phyloP scores from a whole-genome alignment of 1,284 basidiomycete species.

The Puccinia novopanici region DNA sequence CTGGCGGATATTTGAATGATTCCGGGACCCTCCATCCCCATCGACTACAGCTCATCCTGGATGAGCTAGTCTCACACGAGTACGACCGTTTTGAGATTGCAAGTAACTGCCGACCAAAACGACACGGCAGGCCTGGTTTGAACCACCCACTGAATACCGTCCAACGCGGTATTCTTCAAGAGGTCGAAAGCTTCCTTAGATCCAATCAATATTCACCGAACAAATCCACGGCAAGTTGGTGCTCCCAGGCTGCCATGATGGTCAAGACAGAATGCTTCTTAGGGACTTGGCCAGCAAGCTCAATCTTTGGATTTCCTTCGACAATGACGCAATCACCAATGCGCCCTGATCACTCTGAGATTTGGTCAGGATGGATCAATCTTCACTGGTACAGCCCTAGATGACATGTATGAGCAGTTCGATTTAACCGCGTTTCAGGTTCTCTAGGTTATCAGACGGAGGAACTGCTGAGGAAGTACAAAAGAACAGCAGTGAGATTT shows the following conservation, averaged over 20 bases:
- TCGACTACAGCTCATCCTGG: conserved; percentile 80
- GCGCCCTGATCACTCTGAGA: conserved; percentile 54
- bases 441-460: background rate
- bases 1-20: conserved; percentile 90
- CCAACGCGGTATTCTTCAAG: conserved; percentile 74
- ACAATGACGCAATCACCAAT: conserved; percentile 70
- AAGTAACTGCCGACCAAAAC: conserved; percentile 69
- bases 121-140: conserved; percentile 54
- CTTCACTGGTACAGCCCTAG: conserved; percentile 60
- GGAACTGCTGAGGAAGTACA: background rate
- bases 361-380: conserved; percentile 53
- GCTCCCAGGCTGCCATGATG: conserved; percentile 16
- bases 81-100: conserved; percentile 85
- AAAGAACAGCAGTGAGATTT: background rate
- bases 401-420: conserved; percentile 60
- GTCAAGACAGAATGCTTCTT: conserved; percentile 72
- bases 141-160: conserved; percentile 58
- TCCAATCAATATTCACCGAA: conserved; percentile 49
- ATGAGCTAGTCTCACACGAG: conserved; percentile 83
- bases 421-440: conserved; percentile 60
- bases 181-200: conserved; percentile 72
- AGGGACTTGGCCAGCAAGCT: conserved; percentile 75
- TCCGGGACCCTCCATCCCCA: conserved; percentile 77
- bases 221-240: conserved; percentile 59
- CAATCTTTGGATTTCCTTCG: conserved; percentile 76